Conservation (phyloP, 2,329 filamentous ascomycete species). For the Fusarium sp. region DNA sequence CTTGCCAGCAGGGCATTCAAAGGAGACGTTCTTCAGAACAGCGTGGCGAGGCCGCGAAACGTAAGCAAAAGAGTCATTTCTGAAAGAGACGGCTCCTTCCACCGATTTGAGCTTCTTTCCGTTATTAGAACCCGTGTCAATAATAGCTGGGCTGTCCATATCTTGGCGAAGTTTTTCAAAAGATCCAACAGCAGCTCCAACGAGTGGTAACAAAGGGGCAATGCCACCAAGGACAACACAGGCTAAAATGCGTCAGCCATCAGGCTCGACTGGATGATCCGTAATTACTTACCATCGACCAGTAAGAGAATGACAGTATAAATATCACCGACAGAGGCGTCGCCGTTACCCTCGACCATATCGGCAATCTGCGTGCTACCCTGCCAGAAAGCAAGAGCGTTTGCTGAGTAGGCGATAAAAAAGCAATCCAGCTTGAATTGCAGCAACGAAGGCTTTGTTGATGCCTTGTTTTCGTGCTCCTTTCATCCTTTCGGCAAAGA, state of each 20-base stretch:
- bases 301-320: slow-evolving; percentile 75
- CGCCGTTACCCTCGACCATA: slow-evolving; percentile 51
- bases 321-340: slow-evolving; percentile 60
- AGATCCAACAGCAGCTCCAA: slow-evolving; percentile 68
- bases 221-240: slow-evolving; percentile 73
- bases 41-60: slow-evolving; percentile 57
- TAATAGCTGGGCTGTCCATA: slow-evolving; percentile 63
- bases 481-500: slow-evolving; percentile 66
- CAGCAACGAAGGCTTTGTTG: slow-evolving; percentile 69
- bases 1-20: slow-evolving; percentile 62
- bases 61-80: slow-evolving; percentile 60
- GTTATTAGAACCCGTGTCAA: slow-evolving; percentile 56
- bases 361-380: slow-evolving; percentile 66
- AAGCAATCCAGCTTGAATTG: slow-evolving; percentile 69
- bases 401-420: slow-evolving; percentile 77
- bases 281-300: slow-evolving; percentile 62
- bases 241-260: slow-evolving; percentile 52
- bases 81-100: slow-evolving; percentile 54
- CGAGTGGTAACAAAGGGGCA: slow-evolving; percentile 71
- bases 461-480: slow-evolving; percentile 64
- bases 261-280: background rate
- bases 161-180: slow-evolving; percentile 70
- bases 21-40: slow-evolving; percentile 59
- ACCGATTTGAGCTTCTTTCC: slow-evolving; percentile 59
- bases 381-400: slow-evolving; percentile 76